phyloP scores from a whole-genome alignment of 441 rosid genomes.

The Pelargonium myrrhifolium region DNA sequence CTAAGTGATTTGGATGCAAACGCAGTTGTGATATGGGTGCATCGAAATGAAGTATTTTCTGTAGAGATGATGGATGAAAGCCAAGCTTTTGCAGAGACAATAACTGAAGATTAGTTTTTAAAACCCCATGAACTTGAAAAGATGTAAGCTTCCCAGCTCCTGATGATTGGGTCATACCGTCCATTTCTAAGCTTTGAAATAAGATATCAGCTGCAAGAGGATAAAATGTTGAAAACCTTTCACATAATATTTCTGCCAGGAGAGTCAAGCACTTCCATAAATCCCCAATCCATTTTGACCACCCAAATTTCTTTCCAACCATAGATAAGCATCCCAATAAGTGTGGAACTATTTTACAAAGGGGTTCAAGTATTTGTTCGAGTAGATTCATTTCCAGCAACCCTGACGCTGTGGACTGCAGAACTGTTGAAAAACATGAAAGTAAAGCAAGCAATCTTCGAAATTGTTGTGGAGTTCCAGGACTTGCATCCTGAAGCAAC shows the following conservation, averaged over 20 bases:
- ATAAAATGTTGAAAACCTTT: conserved; percentile 67
- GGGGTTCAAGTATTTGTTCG: conserved; percentile 69
- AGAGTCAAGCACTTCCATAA: conserved; percentile 93
- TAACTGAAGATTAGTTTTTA: conserved; percentile 89
- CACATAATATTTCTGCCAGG: conserved; percentile 87
- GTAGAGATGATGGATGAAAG: conserved; percentile 61
- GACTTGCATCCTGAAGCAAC: conserved; percentile 71
- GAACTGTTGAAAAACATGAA: conserved; percentile 80
- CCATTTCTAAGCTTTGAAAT: conserved; percentile 66
- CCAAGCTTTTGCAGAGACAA: conserved; percentile 88
- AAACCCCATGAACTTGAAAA: conserved; percentile 79
- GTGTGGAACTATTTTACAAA: conserved; percentile 73
- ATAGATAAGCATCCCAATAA: conserved; percentile 65
- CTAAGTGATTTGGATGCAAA: conserved; percentile 77
- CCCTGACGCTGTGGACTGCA: conserved; percentile 94
- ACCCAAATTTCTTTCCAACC: conserved; percentile 88
- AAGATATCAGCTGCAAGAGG: conserved; percentile 64
- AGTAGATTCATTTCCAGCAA: conserved; percentile 84
- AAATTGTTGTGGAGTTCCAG: conserved; percentile 74
- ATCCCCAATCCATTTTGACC: conserved; percentile 87
- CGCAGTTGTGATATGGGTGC: conserved; percentile 72
- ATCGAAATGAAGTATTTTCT: conserved; percentile 62
- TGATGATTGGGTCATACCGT: conserved; percentile 25
- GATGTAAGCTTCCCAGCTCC: conserved; percentile 62
- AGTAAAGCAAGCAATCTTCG: conserved; percentile 84